Conservation (phyloP, 1,284 basidiomycete species). For the Erythrobasidium hasegawianum region DNA sequence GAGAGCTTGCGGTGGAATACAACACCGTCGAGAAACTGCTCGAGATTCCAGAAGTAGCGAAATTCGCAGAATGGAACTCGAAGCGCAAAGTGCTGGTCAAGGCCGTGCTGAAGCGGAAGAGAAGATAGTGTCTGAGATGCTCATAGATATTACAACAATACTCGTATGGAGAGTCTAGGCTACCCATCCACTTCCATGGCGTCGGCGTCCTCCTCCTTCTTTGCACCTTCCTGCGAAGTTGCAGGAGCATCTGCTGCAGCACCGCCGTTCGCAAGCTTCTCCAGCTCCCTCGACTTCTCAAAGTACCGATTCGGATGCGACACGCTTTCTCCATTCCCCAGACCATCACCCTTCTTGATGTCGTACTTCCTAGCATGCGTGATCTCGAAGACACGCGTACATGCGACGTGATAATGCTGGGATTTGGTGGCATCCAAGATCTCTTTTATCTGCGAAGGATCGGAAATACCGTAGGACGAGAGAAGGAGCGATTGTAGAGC, state of each 20-base stretch:
- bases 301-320: conserved; percentile 86
- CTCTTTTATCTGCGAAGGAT: conserved; percentile 73
- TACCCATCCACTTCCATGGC: conserved; percentile 18
- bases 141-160: not conserved
- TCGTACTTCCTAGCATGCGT: conserved; percentile 67
- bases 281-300: conserved; percentile 53
- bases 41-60: conserved; percentile 19
- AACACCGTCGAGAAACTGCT: conserved; percentile 28
- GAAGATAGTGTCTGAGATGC: conserved; percentile 6
- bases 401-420: conserved; percentile 89
- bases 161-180: conserved; percentile 3
- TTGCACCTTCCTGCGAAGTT: not conserved
- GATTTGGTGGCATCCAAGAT: conserved; percentile 76
- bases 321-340: conserved; percentile 82
- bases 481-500: conserved; percentile 77
- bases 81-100: conserved; percentile 24
- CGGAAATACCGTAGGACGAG: conserved; percentile 64
- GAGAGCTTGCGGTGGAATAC: conserved; percentile 25
- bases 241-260: not conserved
- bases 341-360: conserved; percentile 81
- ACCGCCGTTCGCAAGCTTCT: conserved; percentile 35
- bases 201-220: conserved; percentile 18
- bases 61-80: conserved; percentile 32
- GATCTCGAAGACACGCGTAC: conserved; percentile 93
- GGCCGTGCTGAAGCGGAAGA: conserved; percentile 12